Percentiles rank a stretch among this genome's conserved stretches.
These are phyloP conservation scores for Paraurostyla sp. DNA, from an alignment of 73 alveolate species.

Conservation along the genomic window DNA sequence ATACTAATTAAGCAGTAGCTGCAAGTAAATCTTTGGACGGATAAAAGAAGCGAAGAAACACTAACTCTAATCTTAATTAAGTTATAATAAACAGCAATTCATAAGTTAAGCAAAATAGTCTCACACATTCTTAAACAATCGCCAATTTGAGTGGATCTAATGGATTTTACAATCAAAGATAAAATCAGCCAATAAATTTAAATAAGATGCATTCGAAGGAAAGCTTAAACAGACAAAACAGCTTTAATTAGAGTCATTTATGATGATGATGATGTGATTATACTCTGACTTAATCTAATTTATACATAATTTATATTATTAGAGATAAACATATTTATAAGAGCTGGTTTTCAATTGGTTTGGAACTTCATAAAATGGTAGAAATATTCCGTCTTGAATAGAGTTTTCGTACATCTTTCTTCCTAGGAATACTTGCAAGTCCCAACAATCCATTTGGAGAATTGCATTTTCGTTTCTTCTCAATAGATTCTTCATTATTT, in stretches of 20 bases:
- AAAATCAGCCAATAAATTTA: not conserved
- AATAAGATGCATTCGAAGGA: not conserved
- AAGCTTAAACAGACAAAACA: not conserved
- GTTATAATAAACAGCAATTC: too few relatives aligned
- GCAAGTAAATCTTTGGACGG: too few relatives aligned
- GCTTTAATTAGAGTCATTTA: not conserved
- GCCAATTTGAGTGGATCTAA: too few relatives aligned
- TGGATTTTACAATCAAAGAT: not conserved
- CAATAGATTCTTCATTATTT: not conserved
- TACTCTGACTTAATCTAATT: too few relatives aligned
- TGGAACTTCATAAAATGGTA: not conserved
- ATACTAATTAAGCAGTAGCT: too few relatives aligned
- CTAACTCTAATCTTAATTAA: too few relatives aligned
- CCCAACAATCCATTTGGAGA: slow-evolving; percentile 59
- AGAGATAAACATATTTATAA: too few relatives aligned
- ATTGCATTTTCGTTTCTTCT: not conserved
- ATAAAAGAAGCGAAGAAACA: too few relatives aligned
- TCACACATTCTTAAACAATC: too few relatives aligned
- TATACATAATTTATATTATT: too few relatives aligned
- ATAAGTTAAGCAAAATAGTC: too few relatives aligned
- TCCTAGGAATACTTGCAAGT: slow-evolving; percentile 23
- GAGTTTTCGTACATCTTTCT: slow-evolving; percentile 39
- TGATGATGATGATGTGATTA: not conserved
- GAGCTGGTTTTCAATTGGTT: too few relatives aligned
- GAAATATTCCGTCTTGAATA: not conserved